Evolutionary conservation across 441 rosid genomes (phyloP).

Genomic region (Corymbia calophylla): DNA sequence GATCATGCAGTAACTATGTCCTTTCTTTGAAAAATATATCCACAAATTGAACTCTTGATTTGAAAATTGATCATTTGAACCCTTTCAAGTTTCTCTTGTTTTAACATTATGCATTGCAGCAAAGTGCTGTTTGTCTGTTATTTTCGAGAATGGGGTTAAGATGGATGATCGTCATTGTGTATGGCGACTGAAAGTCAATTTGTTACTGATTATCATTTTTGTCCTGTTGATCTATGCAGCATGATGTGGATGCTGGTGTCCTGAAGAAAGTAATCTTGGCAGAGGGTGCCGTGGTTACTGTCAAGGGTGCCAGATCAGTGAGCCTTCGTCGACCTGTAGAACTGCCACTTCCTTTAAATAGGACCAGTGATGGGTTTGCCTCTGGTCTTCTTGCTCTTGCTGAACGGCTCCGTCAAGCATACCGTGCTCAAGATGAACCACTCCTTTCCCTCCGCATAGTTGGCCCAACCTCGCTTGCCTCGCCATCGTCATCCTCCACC

Average conservation of each 20-base stretch:
- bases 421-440: conserved; percentile 32
- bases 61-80: neutral
- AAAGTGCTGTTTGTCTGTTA: neutral
- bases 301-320: conserved; percentile 92
- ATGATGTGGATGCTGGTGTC: conserved; percentile 92
- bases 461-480: conserved; percentile 69
- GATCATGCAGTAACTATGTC: neutral
- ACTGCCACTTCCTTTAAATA: conserved; percentile 68
- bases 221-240: conserved; percentile 33
- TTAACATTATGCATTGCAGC: neutral
- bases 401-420: conserved; percentile 59
- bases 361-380: conserved; percentile 53
- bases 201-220: neutral
- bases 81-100: neutral
- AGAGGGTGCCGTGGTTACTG: conserved; percentile 85
- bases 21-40: neutral
- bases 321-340: conserved; percentile 80
- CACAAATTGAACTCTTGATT: neutral
- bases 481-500: conserved; percentile 42
- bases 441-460: conserved; percentile 83
- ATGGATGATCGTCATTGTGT: neutral
- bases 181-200: neutral
- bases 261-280: conserved; percentile 82
- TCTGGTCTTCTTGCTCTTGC: conserved; percentile 79
- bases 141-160: neutral